Evolutionary conservation across 2,329 filamentous ascomycete genomes (phyloP).

Genomic region (Zelopaecilomyces penicillatus): DNA sequence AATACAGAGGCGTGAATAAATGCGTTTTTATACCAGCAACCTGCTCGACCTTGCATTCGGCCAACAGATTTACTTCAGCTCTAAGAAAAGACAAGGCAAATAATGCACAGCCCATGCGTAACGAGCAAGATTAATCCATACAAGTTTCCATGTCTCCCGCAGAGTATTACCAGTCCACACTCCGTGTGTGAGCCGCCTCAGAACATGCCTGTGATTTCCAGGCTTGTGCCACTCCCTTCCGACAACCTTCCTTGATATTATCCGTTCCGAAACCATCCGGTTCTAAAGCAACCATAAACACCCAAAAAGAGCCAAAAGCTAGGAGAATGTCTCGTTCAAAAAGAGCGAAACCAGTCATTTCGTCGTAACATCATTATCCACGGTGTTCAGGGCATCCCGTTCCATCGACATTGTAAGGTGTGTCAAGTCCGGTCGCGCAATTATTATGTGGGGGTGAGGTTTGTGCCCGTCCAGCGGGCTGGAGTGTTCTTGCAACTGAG

Average conservation of each 20-base stretch:
- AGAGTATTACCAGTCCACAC: not conserved
- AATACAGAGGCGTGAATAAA: too few species aligned
- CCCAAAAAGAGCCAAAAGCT: constrained; percentile 11
- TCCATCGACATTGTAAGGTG: too few species aligned
- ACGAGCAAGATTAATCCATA: constrained; percentile 14
- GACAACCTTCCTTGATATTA: constrained; percentile 7
- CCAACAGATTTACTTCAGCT: too few species aligned
- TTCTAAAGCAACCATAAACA: constrained; percentile 14
- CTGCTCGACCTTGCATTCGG: too few species aligned
- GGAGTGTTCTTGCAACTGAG: too few species aligned
- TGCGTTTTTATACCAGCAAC: too few species aligned
- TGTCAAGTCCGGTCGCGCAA: too few species aligned
- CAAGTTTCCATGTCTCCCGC: constrained; percentile 7
- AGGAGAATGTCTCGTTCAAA: constrained; percentile 5
- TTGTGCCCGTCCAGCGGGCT: too few species aligned
- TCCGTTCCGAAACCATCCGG: constrained; percentile 11
- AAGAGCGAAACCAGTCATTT: constrained; percentile 9
- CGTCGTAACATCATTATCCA: constrained; percentile 7
- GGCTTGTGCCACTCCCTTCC: not conserved
- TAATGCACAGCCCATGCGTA: constrained; percentile 3
- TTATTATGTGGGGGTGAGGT: too few species aligned
- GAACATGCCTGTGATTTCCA: not conserved
- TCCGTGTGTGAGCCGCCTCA: not conserved
- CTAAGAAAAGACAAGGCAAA: not conserved
- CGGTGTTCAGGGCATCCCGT: too few species aligned